These are phyloP conservation scores for Pleurotus giganteus DNA, from an alignment of 768 basidiomycete genomes.

Conservation along the genomic window DNA sequence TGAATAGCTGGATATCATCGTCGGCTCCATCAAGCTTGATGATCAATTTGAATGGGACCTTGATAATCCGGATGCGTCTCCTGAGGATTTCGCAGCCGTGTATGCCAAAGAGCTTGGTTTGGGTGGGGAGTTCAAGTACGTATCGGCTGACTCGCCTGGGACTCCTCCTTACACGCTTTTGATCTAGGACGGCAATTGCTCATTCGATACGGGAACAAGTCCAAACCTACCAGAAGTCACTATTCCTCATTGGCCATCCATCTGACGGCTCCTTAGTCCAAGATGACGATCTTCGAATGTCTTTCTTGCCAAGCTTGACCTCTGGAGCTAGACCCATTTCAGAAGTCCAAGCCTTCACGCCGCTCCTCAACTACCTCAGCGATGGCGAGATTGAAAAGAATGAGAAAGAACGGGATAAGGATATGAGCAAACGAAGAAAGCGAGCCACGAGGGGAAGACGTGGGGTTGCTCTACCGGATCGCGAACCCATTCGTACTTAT, in stretches of 20 bases:
- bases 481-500: constrained; percentile 89
- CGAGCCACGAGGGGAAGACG: constrained; percentile 80
- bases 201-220: constrained; percentile 97
- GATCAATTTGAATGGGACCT: constrained; percentile 99
- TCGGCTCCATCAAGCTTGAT: constrained; percentile 88
- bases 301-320: constrained; percentile 82
- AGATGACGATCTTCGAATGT: constrained; percentile 89
- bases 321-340: constrained; percentile 72
- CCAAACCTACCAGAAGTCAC: constrained; percentile 85
- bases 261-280: constrained; percentile 74
- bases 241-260: constrained; percentile 87
- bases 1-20: constrained; percentile 87
- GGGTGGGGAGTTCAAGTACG: constrained; percentile 89
- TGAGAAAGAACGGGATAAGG: constrained; percentile 94
- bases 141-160: constrained; percentile 5
- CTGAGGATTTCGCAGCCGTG: constrained; percentile 89
- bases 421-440: constrained; percentile 80
- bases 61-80: constrained; percentile 72
- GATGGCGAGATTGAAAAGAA: constrained; percentile 86
- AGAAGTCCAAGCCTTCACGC: constrained; percentile 79
- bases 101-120: constrained; percentile 88
- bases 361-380: constrained; percentile 84
- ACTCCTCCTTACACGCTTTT: not conserved
- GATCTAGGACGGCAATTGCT: constrained; percentile 82
- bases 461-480: constrained; percentile 84